Percentiles rank a stretch among this genome's conserved stretches.
Evolutionary conservation across 2,329 filamentous ascomycete genomes (phyloP).

Genomic region (Coniochaeta sp.): DNA sequence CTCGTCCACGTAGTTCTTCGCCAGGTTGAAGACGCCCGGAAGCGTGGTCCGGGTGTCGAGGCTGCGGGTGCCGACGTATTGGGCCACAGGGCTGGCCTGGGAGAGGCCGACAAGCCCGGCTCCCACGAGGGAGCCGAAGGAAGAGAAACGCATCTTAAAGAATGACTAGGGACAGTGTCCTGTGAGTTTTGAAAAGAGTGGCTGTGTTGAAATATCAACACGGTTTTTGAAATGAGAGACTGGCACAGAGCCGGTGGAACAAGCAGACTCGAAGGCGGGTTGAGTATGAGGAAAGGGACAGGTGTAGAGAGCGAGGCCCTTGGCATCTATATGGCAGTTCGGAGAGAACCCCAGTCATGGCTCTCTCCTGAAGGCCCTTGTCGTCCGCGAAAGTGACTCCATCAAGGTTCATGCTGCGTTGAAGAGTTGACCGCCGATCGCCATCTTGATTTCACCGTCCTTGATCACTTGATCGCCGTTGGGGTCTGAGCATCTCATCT

Average conservation of each 20-base stretch:
- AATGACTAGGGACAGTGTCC: background rate
- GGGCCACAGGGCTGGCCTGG: background rate
- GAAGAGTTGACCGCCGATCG: background rate
- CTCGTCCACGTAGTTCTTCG: conserved; percentile 10
- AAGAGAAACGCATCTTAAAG: conserved; percentile 4
- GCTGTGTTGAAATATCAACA: conserved; percentile 2
- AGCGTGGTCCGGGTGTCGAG: background rate
- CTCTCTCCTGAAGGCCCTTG: background rate
- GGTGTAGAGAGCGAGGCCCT: background rate
- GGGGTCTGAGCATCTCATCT: background rate
- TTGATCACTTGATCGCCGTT: background rate
- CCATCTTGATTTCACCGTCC: background rate
- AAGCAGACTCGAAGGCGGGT: background rate
- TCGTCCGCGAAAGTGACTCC: background rate
- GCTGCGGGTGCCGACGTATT: background rate
- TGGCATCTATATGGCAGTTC: background rate
- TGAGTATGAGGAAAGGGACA: background rate
- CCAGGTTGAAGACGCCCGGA: conserved; percentile 7
- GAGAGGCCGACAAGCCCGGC: background rate
- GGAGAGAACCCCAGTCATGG: background rate
- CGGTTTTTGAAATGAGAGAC: background rate
- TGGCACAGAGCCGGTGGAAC: background rate
- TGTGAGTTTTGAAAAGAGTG: background rate
- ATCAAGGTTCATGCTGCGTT: background rate
- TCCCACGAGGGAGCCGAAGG: background rate